These are phyloP conservation scores for Schizosaccharomyces octosporus DNA, from an alignment of 805 yeast species.

Conservation along the genomic window DNA sequence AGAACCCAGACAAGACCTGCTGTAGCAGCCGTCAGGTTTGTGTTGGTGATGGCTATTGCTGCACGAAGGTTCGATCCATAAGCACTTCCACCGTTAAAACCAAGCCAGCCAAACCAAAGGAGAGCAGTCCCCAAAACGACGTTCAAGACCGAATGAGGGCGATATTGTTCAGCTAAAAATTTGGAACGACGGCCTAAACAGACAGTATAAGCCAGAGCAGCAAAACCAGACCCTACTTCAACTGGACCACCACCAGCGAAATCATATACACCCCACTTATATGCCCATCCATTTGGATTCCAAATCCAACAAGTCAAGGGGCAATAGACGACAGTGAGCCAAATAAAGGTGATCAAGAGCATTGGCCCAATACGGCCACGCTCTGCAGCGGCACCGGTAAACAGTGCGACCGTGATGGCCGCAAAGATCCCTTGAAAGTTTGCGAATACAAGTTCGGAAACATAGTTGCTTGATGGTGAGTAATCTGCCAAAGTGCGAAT, in stretches of 20 bases:
- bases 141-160: conserved; percentile 87
- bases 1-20: conserved; percentile 86
- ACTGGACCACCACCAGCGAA: conserved; percentile 98
- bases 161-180: conserved; percentile 30
- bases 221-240: conserved; percentile 74
- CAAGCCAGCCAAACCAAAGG: conserved; percentile 89
- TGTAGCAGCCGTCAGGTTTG: conserved; percentile 68
- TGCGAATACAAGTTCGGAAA: conserved; percentile 70
- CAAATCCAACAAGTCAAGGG: conserved; percentile 94
- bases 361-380: conserved; percentile 75
- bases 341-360: conserved; percentile 54
- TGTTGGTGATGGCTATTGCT: conserved; percentile 73
- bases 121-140: conserved; percentile 70
- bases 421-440: conserved; percentile 76
- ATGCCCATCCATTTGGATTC: conserved; percentile 87
- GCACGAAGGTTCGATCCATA: conserved; percentile 61
- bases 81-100: conserved; percentile 82
- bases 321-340: conserved; percentile 82
- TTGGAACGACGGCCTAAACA: conserved; percentile 32
- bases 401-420: conserved; percentile 74
- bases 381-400: conserved; percentile 83
- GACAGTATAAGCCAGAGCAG: conserved; percentile 67
- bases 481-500: conserved; percentile 34
- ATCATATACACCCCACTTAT: conserved; percentile 73
- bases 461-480: conserved; percentile 18